These are phyloP conservation scores for Auricularia sp. DNA, from an alignment of 768 basidiomycete genomes.

Conservation along the genomic window DNA sequence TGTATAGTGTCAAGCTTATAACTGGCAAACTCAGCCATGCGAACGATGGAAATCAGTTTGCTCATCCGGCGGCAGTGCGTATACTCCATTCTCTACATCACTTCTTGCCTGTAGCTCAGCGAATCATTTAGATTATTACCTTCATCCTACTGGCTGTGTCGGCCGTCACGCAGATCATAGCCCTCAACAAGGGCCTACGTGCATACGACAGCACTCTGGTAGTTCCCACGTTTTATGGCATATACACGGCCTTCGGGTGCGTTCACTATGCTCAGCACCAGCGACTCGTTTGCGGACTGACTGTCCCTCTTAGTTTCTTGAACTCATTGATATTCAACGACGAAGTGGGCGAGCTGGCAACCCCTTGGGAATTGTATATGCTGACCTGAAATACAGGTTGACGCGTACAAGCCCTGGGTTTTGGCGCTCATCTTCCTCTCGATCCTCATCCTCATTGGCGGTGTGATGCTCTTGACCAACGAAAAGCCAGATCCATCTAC, in stretches of 20 bases:
- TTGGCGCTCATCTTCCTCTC: slow-evolving; percentile 82
- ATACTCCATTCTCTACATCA: neutral
- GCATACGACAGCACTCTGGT: slow-evolving; percentile 87
- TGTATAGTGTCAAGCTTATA: slow-evolving; percentile 61
- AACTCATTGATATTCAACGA: slow-evolving; percentile 47
- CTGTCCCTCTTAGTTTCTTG: neutral
- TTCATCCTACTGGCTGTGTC: slow-evolving; percentile 47
- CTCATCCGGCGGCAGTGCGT: too few relatives aligned
- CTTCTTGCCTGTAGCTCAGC: slow-evolving; percentile 48
- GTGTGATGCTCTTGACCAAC: slow-evolving; percentile 87
- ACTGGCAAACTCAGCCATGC: slow-evolving; percentile 67
- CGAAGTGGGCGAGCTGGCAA: slow-evolving; percentile 16
- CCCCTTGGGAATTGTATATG: neutral
- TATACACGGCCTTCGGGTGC: slow-evolving; percentile 76
- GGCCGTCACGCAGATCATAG: slow-evolving; percentile 83
- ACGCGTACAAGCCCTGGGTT: slow-evolving; percentile 79
- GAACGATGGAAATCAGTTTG: slow-evolving; percentile 64
- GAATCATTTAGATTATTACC: slow-evolving; percentile 63
- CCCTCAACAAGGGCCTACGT: slow-evolving; percentile 80
- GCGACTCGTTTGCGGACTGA: neutral
- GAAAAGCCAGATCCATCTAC: slow-evolving; percentile 59
- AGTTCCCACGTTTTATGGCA: slow-evolving; percentile 90
- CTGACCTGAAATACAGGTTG: slow-evolving; percentile 26
- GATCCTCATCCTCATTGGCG: slow-evolving; percentile 75
- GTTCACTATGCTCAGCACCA: slow-evolving; percentile 12